A percentile compares a stretch with the other conserved stretches of the same genome.
Evolutionary conservation across 169 alveolate species (phyloP).

Genomic region (Plasmodium cynomolgi): DNA sequence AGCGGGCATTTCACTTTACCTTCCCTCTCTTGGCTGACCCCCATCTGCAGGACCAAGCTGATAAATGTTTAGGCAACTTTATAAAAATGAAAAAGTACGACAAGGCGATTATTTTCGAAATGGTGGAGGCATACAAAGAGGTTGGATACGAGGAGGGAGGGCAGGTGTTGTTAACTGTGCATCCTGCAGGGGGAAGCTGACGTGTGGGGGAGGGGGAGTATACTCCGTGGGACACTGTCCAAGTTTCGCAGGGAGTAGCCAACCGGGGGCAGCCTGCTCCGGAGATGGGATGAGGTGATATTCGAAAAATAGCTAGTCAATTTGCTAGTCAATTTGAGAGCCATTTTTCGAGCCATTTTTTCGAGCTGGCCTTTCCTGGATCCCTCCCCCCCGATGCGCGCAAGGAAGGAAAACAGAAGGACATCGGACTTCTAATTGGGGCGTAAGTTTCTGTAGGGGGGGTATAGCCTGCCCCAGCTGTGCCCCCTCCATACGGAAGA

Average conservation of each 20-base stretch:
- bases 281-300: neutral
- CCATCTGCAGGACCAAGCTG: conserved; percentile 30
- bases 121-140: conserved; percentile 20
- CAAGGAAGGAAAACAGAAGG: neutral
- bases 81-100: conserved; percentile 46
- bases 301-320: neutral
- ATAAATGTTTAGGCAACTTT: conserved; percentile 54
- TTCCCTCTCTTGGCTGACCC: neutral
- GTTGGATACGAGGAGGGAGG: conserved; percentile 26
- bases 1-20: neutral
- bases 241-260: neutral
- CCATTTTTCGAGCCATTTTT: neutral
- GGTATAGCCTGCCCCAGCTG: neutral
- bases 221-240: neutral
- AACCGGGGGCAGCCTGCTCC: neutral
- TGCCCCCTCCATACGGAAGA: neutral
- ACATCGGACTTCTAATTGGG: neutral
- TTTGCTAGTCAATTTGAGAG: neutral
- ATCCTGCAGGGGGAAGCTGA: neutral
- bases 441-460: neutral
- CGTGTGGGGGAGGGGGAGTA: neutral
- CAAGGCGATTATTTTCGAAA: neutral
- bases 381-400: neutral
- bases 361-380: neutral
- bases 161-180: conserved; percentile 20